phyloP scores from a whole-genome alignment of 345 rosid genomes.

The Salix brachista region DNA sequence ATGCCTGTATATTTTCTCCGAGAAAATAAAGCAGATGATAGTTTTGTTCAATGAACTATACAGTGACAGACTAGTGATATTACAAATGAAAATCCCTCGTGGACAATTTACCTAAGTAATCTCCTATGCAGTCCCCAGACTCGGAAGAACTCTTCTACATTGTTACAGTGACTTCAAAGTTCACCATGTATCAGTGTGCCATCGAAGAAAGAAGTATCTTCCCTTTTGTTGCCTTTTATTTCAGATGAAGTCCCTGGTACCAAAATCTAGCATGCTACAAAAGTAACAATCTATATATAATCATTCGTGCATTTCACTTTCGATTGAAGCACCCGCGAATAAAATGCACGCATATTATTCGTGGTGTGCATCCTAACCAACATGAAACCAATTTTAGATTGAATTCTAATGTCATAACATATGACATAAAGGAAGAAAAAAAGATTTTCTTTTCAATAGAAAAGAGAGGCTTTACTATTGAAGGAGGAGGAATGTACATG shows the following conservation, averaged over 20 bases:
- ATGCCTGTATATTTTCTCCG: slow-evolving; percentile 12
- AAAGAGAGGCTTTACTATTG: neutral
- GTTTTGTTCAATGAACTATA: neutral
- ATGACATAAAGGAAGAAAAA: neutral
- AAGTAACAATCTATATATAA: neutral
- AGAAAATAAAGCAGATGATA: neutral
- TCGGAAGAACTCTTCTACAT: neutral
- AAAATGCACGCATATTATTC: neutral
- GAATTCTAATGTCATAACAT: neutral
- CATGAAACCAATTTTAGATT: neutral
- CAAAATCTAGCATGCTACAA: neutral
- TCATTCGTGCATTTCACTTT: neutral
- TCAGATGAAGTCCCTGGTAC: neutral
- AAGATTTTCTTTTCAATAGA: no score
- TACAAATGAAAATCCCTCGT: neutral
- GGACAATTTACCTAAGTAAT: neutral
- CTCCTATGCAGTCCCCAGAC: neutral
- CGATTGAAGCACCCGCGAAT: neutral
- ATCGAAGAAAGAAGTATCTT: neutral
- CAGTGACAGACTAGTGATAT: neutral
- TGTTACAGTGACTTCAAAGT: neutral
- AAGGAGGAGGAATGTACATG: neutral
- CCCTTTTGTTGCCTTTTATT: neutral
- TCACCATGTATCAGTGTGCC: neutral
- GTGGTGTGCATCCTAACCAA: neutral